Conservation (phyloP, 768 basidiomycete species). For the Macrolepiota fuliginosa region DNA sequence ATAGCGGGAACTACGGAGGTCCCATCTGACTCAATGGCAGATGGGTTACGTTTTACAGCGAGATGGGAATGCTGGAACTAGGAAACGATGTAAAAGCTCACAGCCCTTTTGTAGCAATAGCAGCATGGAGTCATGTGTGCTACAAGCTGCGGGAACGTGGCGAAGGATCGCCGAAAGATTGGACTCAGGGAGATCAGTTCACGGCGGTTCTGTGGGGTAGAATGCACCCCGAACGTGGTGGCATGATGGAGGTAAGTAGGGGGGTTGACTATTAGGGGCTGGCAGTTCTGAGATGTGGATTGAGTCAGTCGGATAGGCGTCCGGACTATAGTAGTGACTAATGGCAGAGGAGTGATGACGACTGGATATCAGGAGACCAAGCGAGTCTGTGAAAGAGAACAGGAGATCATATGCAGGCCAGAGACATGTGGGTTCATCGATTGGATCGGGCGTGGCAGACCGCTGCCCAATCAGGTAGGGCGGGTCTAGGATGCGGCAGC, state of each 20-base stretch:
- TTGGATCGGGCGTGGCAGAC: not conserved
- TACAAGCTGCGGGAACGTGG: conserved; percentile 8
- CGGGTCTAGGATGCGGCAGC: conserved; percentile 1
- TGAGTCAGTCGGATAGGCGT: not conserved
- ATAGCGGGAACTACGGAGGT: conserved; percentile 3
- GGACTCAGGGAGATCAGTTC: conserved; percentile 7
- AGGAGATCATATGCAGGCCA: not conserved
- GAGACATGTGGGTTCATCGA: conserved; percentile 9
- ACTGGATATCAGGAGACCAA: conserved; percentile 1
- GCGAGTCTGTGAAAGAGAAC: not conserved
- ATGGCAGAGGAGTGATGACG: not conserved
- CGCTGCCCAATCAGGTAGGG: not conserved
- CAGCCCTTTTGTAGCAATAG: conserved; percentile 3
- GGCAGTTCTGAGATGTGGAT: not conserved
- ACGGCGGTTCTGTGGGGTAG: not conserved
- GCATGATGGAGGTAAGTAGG: not conserved
- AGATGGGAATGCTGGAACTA: not conserved
- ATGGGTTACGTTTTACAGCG: not conserved
- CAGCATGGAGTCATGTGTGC: conserved; percentile 2
- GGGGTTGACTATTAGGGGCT: not conserved
- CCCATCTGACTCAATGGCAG: conserved; percentile 3
- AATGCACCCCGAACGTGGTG: not conserved
- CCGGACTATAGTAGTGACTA: not conserved
- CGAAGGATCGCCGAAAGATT: not conserved
- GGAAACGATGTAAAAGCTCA: not conserved